phyloP scores from a whole-genome alignment of 345 rosid genomes.

The Clarkia xantiana region DNA sequence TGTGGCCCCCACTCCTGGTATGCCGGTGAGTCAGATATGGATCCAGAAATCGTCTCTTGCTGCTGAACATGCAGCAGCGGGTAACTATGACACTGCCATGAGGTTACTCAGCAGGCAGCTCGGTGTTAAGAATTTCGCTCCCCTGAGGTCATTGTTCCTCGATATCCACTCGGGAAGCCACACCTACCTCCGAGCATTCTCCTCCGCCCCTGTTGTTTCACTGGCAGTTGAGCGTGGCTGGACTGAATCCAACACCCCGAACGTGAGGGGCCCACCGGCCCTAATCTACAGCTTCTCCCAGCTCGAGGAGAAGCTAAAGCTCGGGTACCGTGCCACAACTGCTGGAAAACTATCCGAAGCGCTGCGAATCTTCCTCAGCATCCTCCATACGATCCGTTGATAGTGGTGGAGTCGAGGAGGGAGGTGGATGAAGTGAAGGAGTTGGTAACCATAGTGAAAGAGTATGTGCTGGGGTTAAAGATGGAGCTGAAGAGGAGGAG shows the following conservation, averaged over 20 bases:
- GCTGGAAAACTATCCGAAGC: constrained; percentile 66
- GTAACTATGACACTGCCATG: constrained; percentile 88
- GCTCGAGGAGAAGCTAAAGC: constrained; percentile 82
- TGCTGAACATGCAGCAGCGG: constrained; percentile 87
- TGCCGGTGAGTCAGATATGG: constrained; percentile 90
- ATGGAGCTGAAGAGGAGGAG: constrained; percentile 69
- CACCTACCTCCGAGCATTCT: constrained; percentile 51
- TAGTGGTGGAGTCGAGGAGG: constrained; percentile 87
- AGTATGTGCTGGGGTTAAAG: constrained; percentile 70
- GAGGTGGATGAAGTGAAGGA: constrained; percentile 96
- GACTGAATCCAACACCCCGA: constrained; percentile 69
- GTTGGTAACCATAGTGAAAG: constrained; percentile 58
- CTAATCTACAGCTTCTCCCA: constrained; percentile 64
- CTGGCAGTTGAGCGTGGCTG: constrained; percentile 81
- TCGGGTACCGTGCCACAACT: constrained; percentile 85
- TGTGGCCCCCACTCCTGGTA: constrained; percentile 81
- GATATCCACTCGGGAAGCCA: constrained; percentile 76
- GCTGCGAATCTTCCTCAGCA: constrained; percentile 52
- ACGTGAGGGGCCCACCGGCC: constrained; percentile 75
- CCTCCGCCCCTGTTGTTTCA: constrained; percentile 64
- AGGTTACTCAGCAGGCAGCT: constrained; percentile 81
- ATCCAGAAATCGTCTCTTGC: constrained; percentile 77
- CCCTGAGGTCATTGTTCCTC: constrained; percentile 57
- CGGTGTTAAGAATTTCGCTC: constrained; percentile 65
- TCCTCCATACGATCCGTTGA: constrained; percentile 81